These are phyloP conservation scores for Gleditsia sinensis DNA, from an alignment of 306 rosid species.

Conservation along the genomic window DNA sequence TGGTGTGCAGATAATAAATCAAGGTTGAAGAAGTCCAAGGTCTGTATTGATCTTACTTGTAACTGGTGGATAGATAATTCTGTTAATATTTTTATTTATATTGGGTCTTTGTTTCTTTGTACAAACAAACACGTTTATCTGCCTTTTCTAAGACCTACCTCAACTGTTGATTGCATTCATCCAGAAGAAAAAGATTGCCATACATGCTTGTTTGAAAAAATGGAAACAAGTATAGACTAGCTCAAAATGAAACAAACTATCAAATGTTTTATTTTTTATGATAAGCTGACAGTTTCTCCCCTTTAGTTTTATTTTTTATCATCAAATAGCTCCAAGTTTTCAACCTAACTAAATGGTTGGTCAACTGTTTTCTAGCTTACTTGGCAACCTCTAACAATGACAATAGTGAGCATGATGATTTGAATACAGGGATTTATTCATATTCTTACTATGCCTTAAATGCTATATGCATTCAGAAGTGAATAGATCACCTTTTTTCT, in stretches of 20 bases:
- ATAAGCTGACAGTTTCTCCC: too few relatives aligned
- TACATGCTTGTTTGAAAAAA: background rate
- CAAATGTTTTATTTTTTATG: too few relatives aligned
- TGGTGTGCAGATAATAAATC: conserved; percentile 98
- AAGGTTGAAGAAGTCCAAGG: conserved; percentile 94
- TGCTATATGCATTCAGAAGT: too few relatives aligned
- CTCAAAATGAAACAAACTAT: background rate
- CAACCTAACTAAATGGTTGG: background rate
- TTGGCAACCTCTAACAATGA: background rate
- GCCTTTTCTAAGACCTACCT: background rate
- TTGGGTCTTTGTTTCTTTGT: background rate
- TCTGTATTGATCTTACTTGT: conserved; percentile 32
- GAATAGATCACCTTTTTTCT: too few relatives aligned
- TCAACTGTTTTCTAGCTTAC: background rate
- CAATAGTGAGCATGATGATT: background rate
- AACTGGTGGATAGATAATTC: background rate
- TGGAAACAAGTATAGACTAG: background rate
- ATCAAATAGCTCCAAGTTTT: too few relatives aligned
- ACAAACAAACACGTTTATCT: background rate
- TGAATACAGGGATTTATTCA: background rate
- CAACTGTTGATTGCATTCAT: background rate
- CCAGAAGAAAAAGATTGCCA: background rate
- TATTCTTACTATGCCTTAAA: background rate
- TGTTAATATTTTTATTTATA: background rate
- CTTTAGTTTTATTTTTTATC: too few relatives aligned